Evolutionary conservation across 2,329 filamentous ascomycete species (phyloP).

Genomic region (Emergomyces africanus): DNA sequence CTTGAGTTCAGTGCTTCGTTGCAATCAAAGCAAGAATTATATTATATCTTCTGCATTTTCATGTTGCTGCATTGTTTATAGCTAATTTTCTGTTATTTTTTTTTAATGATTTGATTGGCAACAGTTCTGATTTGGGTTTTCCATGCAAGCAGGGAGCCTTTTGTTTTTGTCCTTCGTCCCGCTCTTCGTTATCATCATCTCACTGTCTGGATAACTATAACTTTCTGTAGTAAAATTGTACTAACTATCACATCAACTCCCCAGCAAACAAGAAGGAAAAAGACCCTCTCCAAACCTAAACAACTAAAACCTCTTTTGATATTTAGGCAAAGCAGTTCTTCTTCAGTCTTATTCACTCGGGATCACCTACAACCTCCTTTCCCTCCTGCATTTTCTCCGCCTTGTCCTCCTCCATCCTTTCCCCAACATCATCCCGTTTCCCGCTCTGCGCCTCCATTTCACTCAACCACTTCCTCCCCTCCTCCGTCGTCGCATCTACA

Average conservation of each 20-base stretch:
- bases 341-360: conserved; percentile 20
- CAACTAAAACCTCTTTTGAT: neutral
- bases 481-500: conserved; percentile 85
- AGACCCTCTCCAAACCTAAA: neutral
- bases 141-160: neutral
- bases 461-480: conserved; percentile 65
- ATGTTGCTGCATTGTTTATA: neutral
- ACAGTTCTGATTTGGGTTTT: neutral
- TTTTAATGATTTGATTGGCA: neutral
- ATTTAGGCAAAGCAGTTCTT: neutral
- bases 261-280: neutral
- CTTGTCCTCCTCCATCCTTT: conserved; percentile 62
- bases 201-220: neutral
- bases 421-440: conserved; percentile 50
- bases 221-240: neutral
- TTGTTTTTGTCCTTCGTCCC: too few relatives aligned
- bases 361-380: conserved; percentile 21
- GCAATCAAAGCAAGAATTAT: too few relatives aligned
- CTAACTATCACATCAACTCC: neutral
- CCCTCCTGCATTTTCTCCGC: conserved; percentile 52
- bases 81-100: too few relatives aligned
- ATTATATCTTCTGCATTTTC: neutral
- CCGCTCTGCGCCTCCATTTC: conserved; percentile 52
- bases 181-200: too few relatives aligned
- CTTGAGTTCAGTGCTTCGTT: too few relatives aligned